Conservation (phyloP, 2,329 filamentous ascomycete genomes). For the Calonectria pseudoturangicola region DNA sequence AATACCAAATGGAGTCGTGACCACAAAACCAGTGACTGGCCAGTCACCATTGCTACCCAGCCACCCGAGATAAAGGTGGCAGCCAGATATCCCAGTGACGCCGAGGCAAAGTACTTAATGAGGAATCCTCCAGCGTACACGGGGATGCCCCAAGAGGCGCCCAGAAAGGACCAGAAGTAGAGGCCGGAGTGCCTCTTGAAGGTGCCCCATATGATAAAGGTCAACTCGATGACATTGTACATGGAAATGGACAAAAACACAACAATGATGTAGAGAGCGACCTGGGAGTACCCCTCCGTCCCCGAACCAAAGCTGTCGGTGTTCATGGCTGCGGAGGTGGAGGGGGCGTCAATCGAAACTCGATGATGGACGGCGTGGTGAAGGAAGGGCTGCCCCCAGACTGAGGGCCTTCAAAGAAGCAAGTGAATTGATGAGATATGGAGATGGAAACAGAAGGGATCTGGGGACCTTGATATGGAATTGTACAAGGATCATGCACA, state of each 20-base stretch:
- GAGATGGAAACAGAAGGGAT: not conserved
- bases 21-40: slow-evolving; percentile 77
- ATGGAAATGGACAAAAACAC: slow-evolving; percentile 58
- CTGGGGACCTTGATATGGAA: slow-evolving; percentile 15
- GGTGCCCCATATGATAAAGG: slow-evolving; percentile 59
- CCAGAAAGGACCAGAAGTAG: slow-evolving; percentile 64
- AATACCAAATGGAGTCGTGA: slow-evolving; percentile 77
- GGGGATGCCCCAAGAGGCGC: slow-evolving; percentile 59
- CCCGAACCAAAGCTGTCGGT: slow-evolving; percentile 50
- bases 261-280: slow-evolving; percentile 51
- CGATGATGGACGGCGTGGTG: slow-evolving; percentile 2
- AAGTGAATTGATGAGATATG: not conserved
- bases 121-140: slow-evolving; percentile 67
- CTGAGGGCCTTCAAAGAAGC: not conserved
- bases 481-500: not conserved
- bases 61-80: slow-evolving; percentile 50
- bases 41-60: slow-evolving; percentile 73
- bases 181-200: slow-evolving; percentile 60
- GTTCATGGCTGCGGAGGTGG: slow-evolving; percentile 37
- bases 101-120: slow-evolving; percentile 59
- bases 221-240: slow-evolving; percentile 62
- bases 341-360: not conserved
- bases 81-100: slow-evolving; percentile 48
- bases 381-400: not conserved
- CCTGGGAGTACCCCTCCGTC: slow-evolving; percentile 46